These are phyloP conservation scores for Sphaerulina musiva DNA, from an alignment of 2,329 filamentous ascomycete species.

Conservation along the genomic window DNA sequence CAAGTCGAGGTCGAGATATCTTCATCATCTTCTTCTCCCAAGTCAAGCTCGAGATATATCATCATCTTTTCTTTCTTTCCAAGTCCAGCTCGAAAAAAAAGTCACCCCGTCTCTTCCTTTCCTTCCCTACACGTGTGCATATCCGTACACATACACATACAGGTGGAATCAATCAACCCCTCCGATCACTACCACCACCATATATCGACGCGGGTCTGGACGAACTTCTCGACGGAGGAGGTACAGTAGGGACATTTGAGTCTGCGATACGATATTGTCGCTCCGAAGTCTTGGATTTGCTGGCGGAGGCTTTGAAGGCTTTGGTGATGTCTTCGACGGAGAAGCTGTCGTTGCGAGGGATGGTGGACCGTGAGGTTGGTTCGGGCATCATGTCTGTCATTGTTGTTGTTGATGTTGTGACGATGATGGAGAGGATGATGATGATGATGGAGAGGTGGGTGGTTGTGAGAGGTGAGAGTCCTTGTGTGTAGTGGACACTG, in stretches of 20 bases:
- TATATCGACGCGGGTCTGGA: constrained; percentile 28
- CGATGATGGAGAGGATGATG: neutral
- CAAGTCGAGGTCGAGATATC: too few relatives aligned
- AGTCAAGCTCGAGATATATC: too few relatives aligned
- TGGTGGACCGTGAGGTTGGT: constrained; percentile 20
- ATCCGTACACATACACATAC: too few relatives aligned
- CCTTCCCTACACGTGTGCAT: too few relatives aligned
- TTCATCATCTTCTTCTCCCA: too few relatives aligned
- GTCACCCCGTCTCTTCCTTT: too few relatives aligned
- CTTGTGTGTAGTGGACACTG: neutral
- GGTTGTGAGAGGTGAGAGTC: too few relatives aligned
- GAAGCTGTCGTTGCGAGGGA: constrained; percentile 35
- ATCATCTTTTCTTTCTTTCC: too few relatives aligned
- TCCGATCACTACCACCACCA: constrained; percentile 17
- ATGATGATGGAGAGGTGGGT: too few relatives aligned
- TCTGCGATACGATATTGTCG: constrained; percentile 27
- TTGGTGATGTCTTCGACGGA: constrained; percentile 31
- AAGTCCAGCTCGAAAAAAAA: too few relatives aligned
- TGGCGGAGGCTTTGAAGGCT: constrained; percentile 31
- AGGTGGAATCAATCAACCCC: too few relatives aligned
- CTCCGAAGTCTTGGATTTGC: constrained; percentile 29
- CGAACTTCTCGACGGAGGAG: constrained; percentile 29
- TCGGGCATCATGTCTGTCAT: constrained; percentile 34
- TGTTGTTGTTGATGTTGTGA: constrained; percentile 12
- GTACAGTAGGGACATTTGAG: constrained; percentile 27